Evolutionary conservation across 2,329 filamentous ascomycete genomes (phyloP).

Genomic region (Pseudomassariella vexata): DNA sequence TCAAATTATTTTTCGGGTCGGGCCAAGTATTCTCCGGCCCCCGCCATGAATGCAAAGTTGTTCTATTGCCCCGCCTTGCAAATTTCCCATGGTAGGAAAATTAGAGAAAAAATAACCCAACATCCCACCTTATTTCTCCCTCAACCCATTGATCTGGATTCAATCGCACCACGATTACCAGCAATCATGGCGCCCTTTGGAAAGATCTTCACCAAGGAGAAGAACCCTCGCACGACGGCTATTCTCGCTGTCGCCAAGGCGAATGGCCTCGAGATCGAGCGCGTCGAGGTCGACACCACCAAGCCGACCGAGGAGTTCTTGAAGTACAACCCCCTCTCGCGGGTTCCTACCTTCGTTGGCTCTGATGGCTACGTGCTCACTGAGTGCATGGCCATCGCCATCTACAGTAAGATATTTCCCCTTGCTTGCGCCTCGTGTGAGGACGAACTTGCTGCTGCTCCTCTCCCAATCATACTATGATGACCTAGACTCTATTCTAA

Average conservation of each 20-base stretch:
- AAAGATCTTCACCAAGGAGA: slow-evolving; percentile 87
- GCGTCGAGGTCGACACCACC: slow-evolving; percentile 64
- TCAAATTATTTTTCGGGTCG: too few relatives aligned
- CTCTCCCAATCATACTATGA: slow-evolving; percentile 37
- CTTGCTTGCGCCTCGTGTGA: slow-evolving; percentile 9
- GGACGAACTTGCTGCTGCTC: slow-evolving; percentile 6
- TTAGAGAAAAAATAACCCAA: too few relatives aligned
- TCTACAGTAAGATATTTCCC: slow-evolving; percentile 72
- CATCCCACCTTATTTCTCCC: too few relatives aligned
- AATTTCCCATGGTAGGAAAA: too few relatives aligned
- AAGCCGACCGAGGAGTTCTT: slow-evolving; percentile 71
- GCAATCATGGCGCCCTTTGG: slow-evolving; percentile 90
- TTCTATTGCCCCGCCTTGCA: too few relatives aligned
- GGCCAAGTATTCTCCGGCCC: too few relatives aligned
- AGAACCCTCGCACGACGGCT: slow-evolving; percentile 80
- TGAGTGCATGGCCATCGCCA: slow-evolving; percentile 90
- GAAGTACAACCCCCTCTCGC: slow-evolving; percentile 80
- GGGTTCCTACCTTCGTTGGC: slow-evolving; percentile 89
- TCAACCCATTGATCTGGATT: too few relatives aligned
- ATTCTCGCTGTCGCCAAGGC: slow-evolving; percentile 94
- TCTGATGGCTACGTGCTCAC: slow-evolving; percentile 84
- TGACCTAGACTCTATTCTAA: slow-evolving; percentile 70
- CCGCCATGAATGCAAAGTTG: too few relatives aligned
- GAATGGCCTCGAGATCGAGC: slow-evolving; percentile 88
- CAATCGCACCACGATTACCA: slow-evolving; percentile 17